Evolutionary conservation across 345 rosid species (phyloP), one percentile per base, ranked within the genome.

Genomic region (Euclidium syriacum): DNA sequence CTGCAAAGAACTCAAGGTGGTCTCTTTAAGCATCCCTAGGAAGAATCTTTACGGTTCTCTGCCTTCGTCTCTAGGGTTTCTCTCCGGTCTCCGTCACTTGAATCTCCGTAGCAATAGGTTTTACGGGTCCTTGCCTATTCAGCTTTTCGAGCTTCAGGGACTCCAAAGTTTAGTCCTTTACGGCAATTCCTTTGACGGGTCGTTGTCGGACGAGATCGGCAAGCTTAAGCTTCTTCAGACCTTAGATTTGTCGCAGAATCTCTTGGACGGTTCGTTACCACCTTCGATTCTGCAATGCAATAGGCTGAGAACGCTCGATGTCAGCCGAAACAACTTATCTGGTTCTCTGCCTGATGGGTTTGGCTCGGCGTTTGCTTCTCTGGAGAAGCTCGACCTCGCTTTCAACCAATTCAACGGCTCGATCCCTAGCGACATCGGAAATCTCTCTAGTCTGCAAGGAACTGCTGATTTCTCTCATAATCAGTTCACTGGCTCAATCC

Each of bases 381-480:
- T 90, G 6, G 92, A 85, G 70, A 87, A 75, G 34, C 90, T 94
- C 20, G 83, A 87, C 73, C 85, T 94, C 48, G 83, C 97, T n/a
- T 84, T 80, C 71, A 94, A 94, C 64, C 71, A 67, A 42, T 78
- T 94, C 76, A 76, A 68, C 42, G 95, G 97, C 40, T 74, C 84
- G 2, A 79, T 94, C 36, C 95, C 97, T 23, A 52, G 72, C 55
- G 95, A 84, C 64, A 57, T 83, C 11, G 99, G 97, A 14, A 90
- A 94, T 44, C 71, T 87, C 77, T 90, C 97, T 56, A 81, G 76
- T 43, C 58, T 90, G 50, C 99, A 94, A 86, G 99, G 96, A 52
- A 94, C 97, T 57, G 95, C 77, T 75, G 99, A 94, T 81, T 83
- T 90, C 76, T 87, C 97, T 51, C 99, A 86, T 70, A 94, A 90